Evolutionary conservation across 805 yeast species (phyloP).

Genomic region (Metschnikowia matae): DNA sequence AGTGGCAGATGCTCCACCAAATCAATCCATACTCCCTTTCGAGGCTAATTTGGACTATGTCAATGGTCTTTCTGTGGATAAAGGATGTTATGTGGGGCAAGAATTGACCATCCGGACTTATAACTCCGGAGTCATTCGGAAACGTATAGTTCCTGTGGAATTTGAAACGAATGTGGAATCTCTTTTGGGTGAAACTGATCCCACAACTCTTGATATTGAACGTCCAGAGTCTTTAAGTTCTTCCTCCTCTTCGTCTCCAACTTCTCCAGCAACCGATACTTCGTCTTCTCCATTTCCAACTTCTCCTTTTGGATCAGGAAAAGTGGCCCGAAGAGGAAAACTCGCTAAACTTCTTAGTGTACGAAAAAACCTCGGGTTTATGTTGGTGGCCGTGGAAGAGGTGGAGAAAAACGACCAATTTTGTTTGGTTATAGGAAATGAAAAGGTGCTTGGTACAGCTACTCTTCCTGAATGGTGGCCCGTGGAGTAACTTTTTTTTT

Average conservation of each 20-base stretch:
- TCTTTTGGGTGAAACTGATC: conserved; percentile 6
- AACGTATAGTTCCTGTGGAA: conserved; percentile 68
- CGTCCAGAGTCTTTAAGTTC: conserved; percentile 9
- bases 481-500: conserved; percentile 6
- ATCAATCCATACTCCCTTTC: conserved; percentile 56
- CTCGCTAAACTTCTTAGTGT: conserved; percentile 49
- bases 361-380: conserved; percentile 61
- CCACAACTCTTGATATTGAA: conserved; percentile 13
- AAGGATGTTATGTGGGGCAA: conserved; percentile 97
- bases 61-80: conserved; percentile 78
- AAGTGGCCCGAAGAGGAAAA: conserved; percentile 28
- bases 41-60: conserved; percentile 78
- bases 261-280: no score
- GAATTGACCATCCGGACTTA: conserved; percentile 88
- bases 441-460: conserved; percentile 46
- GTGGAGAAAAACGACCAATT: conserved; percentile 39
- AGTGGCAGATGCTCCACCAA: conserved; percentile 29
- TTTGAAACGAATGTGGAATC: conserved; percentile 21
- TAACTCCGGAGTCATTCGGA: conserved; percentile 78
- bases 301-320: conserved; percentile 18
- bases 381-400: conserved; percentile 48
- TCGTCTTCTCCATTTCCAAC: background rate
- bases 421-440: conserved; percentile 25
- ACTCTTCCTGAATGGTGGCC: conserved; percentile 80
- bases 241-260: no score